Conservation (phyloP, 2,329 filamentous ascomycete genomes). For the Ophiocordyceps camponoti-floridani region DNA sequence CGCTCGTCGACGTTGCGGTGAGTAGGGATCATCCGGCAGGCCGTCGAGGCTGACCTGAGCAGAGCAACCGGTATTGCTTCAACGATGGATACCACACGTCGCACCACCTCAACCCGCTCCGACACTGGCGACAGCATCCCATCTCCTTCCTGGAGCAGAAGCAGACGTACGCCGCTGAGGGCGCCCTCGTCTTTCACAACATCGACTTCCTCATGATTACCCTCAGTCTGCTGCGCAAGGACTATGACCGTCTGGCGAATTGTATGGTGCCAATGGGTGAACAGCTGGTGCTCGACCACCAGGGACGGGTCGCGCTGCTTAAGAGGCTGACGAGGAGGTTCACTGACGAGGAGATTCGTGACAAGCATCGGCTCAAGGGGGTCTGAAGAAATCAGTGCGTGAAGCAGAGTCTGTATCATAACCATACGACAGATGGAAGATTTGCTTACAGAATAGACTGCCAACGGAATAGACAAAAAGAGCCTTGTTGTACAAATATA, state of each 20-base stretch:
- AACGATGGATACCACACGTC: conserved; percentile 74
- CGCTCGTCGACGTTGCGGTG: conserved; percentile 61
- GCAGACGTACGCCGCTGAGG: conserved; percentile 43
- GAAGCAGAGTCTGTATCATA: not conserved
- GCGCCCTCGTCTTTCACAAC: conserved; percentile 61
- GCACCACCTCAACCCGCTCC: conserved; percentile 59
- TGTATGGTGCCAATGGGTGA: conserved; percentile 58
- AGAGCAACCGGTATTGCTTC: conserved; percentile 71
- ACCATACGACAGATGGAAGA: not conserved
- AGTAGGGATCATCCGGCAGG: conserved; percentile 12
- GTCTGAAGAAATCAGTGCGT: not conserved
- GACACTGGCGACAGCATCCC: conserved; percentile 71
- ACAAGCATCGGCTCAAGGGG: conserved; percentile 26
- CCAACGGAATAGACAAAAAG: not conserved
- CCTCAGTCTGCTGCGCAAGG: conserved; percentile 46
- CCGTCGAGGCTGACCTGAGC: conserved; percentile 2
- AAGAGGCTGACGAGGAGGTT: conserved; percentile 47
- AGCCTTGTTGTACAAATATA: too few relatives aligned
- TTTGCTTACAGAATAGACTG: not conserved
- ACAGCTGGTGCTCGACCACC: conserved; percentile 47
- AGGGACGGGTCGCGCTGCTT: conserved; percentile 45
- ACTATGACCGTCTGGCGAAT: conserved; percentile 51
- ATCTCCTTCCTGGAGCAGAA: conserved; percentile 55
- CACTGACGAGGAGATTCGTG: conserved; percentile 41
- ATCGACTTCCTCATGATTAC: conserved; percentile 71